phyloP scores from a whole-genome alignment of 2,329 filamentous ascomycete genomes.

The Pestalotiopsis sp. region DNA sequence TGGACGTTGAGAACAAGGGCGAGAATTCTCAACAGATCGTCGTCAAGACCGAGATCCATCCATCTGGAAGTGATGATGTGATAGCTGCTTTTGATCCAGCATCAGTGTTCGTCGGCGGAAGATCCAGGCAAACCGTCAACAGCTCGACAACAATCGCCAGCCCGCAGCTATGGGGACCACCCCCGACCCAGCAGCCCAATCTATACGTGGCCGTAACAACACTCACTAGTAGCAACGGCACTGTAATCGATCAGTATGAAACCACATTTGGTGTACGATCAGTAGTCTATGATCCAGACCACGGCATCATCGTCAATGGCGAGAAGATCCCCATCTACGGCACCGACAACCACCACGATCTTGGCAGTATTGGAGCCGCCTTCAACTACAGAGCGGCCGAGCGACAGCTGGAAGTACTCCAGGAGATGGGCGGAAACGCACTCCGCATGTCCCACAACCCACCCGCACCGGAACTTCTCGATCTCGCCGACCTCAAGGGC shows the following conservation, averaged over 20 bases:
- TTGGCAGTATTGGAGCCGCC: constrained; percentile 51
- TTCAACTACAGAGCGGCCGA: constrained; percentile 51
- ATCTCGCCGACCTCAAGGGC: constrained; percentile 51
- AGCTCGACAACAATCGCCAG: constrained; percentile 35
- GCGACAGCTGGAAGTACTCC: constrained; percentile 51
- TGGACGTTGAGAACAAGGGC: constrained; percentile 49
- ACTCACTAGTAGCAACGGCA: constrained; percentile 27
- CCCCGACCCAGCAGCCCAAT: constrained; percentile 46
- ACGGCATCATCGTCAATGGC: constrained; percentile 50
- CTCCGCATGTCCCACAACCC: constrained; percentile 57
- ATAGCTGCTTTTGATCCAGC: constrained; percentile 37
- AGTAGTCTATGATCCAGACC: constrained; percentile 39
- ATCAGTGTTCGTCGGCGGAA: constrained; percentile 29
- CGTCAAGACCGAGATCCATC: constrained; percentile 34
- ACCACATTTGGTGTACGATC: constrained; percentile 53
- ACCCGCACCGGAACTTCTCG: constrained; percentile 51
- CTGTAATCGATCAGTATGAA: constrained; percentile 45
- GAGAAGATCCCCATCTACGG: constrained; percentile 46
- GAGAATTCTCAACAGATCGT: constrained; percentile 32
- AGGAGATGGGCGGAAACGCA: constrained; percentile 52
- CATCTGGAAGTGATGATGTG: constrained; percentile 28
- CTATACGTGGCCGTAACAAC: constrained; percentile 49
- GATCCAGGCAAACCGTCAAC: constrained; percentile 35
- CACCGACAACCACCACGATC: constrained; percentile 53
- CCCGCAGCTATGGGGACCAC: constrained; percentile 51